Evolutionary conservation across 768 basidiomycete genomes (phyloP), one percentile per base, ranked within the genome.

Genomic region (Rhizopogon rudus): DNA sequence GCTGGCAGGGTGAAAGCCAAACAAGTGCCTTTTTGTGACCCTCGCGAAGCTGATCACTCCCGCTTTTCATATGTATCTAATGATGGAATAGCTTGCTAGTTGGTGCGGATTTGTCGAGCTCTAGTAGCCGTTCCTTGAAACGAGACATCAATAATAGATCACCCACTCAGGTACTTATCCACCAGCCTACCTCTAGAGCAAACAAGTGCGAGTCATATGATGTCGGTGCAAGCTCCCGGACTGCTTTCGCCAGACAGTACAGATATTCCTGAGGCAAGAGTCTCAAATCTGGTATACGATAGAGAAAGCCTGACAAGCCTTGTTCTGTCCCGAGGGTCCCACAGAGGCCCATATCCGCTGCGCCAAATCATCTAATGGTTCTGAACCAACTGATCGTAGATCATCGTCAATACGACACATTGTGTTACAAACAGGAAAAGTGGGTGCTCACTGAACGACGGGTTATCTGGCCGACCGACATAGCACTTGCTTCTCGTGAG

Each of bases 311-410:
- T 14, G 25, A 16, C 16, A 17, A n/a, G 8, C 93, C 76, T 93
- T 95, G 75, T 98, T 98, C 2, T 75, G 81, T 0, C 95, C 95
- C 0, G 94, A 97, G 0, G 94, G 93, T 1, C 95, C 95, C 0
- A 83, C 78, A 0, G 88, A 85, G 25, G 71, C 68, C 80, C 84
- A 87, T 49, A 98, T 96, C 3, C 75, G 75, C 33, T 78, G 63
- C 0, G 92, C 84, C 4, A 95, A 81, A 2, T 61, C 54, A 40
- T 84, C 81, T n/a, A 93, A 72, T 0, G 88, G 83, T 66, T 95
- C 90, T 6, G 88, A 86, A 3, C 91, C 94, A 45, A 93, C 94
- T 95, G 57, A 51, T 3, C 6, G 7, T 5, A 4, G 3, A 25
- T 25, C 4, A 0, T 22, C 8, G 9, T 40, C n/a, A 49, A 9